Conservation (phyloP, 2,329 filamentous ascomycete genomes). For the Ophiostoma sp. region DNA sequence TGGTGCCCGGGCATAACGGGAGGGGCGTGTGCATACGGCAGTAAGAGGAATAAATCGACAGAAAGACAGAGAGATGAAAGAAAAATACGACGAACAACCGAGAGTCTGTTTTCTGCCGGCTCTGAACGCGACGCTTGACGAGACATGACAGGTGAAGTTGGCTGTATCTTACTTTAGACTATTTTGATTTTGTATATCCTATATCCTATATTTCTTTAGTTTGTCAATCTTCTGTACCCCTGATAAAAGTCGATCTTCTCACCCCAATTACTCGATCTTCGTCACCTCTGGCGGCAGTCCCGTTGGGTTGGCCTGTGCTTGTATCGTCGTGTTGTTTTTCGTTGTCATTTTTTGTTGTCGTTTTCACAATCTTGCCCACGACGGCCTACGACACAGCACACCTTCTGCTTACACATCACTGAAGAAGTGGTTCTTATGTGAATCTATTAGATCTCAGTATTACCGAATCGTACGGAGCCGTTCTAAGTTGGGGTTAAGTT, state of each 20-base stretch:
- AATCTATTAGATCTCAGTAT: slow-evolving; percentile 10
- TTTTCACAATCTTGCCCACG: too few species aligned
- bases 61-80: background rate
- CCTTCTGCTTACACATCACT: background rate
- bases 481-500: background rate
- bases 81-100: background rate
- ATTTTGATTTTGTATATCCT: background rate
- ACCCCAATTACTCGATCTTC: too few species aligned
- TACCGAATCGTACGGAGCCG: background rate
- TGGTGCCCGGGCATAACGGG: slow-evolving; percentile 4
- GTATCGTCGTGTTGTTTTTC: too few species aligned
- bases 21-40: slow-evolving; percentile 9
- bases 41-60: background rate
- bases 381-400: background rate
- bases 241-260: too few species aligned
- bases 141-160: background rate
- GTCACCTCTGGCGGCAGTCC: background rate
- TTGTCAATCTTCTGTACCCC: too few species aligned
- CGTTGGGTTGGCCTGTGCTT: background rate
- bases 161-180: background rate
- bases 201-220: too few species aligned
- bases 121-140: background rate
- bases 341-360: too few species aligned
- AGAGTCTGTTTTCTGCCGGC: background rate
- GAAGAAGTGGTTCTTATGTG: background rate